phyloP scores from a whole-genome alignment of 2,329 filamentous ascomycete species.

The Aspergillus sergii region DNA sequence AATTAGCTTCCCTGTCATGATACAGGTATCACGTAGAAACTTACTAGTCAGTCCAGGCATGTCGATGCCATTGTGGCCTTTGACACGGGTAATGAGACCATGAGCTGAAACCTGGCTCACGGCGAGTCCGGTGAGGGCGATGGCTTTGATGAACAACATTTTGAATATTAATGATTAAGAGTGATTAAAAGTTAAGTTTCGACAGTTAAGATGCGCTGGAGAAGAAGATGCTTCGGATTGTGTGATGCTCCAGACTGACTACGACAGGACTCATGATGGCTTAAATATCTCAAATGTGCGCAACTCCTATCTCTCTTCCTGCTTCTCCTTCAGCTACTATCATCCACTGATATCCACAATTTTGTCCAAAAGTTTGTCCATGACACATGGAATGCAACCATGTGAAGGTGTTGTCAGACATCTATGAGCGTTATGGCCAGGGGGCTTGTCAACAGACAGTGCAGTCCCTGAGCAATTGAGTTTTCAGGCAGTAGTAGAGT shows the following conservation, averaged over 20 bases:
- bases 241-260: neutral
- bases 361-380: neutral
- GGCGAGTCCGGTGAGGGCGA: conserved; percentile 4
- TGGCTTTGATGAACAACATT: neutral
- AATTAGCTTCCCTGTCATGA: neutral
- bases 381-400: conserved; percentile 4
- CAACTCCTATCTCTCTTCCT: neutral
- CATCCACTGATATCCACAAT: neutral
- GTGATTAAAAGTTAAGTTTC: neutral
- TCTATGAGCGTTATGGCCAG: neutral
- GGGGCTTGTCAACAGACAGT: neutral
- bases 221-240: neutral
- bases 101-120: conserved; percentile 54
- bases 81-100: conserved; percentile 59
- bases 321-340: neutral
- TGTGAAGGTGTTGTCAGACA: neutral
- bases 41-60: conserved; percentile 63
- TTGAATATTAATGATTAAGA: neutral
- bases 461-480: neutral
- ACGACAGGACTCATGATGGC: neutral
- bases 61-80: conserved; percentile 63
- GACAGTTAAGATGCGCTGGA: neutral
- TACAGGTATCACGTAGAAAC: conserved; percentile 1
- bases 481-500: neutral
- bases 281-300: neutral